phyloP scores from a whole-genome alignment of 768 basidiomycete genomes.

The Hericium alpestre region DNA sequence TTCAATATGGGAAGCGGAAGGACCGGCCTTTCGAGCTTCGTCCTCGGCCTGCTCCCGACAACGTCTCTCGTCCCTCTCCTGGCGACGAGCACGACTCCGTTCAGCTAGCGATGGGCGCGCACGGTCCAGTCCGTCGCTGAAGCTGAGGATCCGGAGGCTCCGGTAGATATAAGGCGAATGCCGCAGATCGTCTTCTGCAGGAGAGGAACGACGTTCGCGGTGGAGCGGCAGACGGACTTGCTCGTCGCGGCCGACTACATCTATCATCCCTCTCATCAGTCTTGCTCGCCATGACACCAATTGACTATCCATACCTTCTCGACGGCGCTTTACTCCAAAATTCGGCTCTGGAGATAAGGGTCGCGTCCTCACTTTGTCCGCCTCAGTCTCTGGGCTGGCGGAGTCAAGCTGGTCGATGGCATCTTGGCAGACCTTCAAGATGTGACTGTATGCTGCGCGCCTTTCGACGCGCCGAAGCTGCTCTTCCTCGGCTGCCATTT shows the following conservation, averaged over 20 bases:
- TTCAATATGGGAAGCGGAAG: conserved; percentile 5
- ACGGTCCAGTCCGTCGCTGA: background rate
- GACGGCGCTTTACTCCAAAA: too few relatives aligned
- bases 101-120: background rate
- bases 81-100: conserved; percentile 4
- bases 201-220: background rate
- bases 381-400: too few relatives aligned
- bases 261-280: conserved; percentile 19
- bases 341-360: too few relatives aligned
- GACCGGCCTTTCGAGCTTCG: conserved; percentile 12
- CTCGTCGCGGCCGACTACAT: conserved; percentile 20
- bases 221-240: conserved; percentile 8
- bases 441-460: too few relatives aligned
- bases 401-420: too few relatives aligned
- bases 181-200: background rate
- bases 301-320: too few relatives aligned
- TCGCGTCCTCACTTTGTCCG: too few relatives aligned
- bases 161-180: background rate
- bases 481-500: too few relatives aligned
- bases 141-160: conserved; percentile 1
- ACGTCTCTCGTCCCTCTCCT: conserved; percentile 10
- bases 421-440: too few relatives aligned
- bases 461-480: too few relatives aligned
- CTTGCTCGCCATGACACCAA: conserved; percentile 14
- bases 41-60: conserved; percentile 4